Percentiles rank a stretch among this genome's conserved stretches.
These are phyloP conservation scores for Aspergillus puulaauensis DNA, from an alignment of 2,329 filamentous ascomycete genomes.

Conservation along the genomic window DNA sequence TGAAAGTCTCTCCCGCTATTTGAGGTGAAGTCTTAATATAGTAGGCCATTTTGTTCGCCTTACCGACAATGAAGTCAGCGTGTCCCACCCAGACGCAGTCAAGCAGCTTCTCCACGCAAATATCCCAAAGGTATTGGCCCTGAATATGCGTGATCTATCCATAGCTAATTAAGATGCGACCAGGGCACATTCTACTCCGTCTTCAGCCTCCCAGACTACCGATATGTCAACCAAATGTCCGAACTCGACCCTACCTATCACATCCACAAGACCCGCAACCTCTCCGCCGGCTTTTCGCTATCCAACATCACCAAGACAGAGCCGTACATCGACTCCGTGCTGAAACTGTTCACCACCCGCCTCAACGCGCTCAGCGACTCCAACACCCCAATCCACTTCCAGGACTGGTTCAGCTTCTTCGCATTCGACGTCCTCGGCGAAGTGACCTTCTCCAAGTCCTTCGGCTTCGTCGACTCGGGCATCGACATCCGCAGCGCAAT, in stretches of 20 bases:
- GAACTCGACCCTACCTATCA: slow-evolving; percentile 38
- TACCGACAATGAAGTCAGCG: slow-evolving; percentile 45
- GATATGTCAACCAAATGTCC: slow-evolving; percentile 43
- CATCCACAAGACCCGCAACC: slow-evolving; percentile 32
- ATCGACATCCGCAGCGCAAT: slow-evolving; percentile 39
- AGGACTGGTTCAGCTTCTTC: slow-evolving; percentile 42
- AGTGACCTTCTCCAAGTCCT: slow-evolving; percentile 36
- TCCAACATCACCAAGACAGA: slow-evolving; percentile 34
- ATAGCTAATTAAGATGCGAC: no score
- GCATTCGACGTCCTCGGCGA: slow-evolving; percentile 40
- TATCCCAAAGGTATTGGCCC: slow-evolving; percentile 17
- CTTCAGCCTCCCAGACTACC: slow-evolving; percentile 41
- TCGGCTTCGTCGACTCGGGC: slow-evolving; percentile 34
- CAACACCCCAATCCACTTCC: slow-evolving; percentile 34
- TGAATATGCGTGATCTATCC: background rate
- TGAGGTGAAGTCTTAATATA: slow-evolving; percentile 5
- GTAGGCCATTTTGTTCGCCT: slow-evolving; percentile 45
- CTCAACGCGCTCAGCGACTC: slow-evolving; percentile 26
- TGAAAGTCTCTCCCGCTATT: no score
- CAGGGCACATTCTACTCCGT: slow-evolving; percentile 36
- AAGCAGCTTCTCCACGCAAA: slow-evolving; percentile 35
- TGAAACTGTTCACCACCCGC: slow-evolving; percentile 27
- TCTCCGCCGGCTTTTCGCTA: slow-evolving; percentile 29
- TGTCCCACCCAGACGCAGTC: slow-evolving; percentile 44
- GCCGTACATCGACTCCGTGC: slow-evolving; percentile 27